phyloP scores from a whole-genome alignment of 1,284 basidiomycete species.

The Pseudozyma hubeiensis region DNA sequence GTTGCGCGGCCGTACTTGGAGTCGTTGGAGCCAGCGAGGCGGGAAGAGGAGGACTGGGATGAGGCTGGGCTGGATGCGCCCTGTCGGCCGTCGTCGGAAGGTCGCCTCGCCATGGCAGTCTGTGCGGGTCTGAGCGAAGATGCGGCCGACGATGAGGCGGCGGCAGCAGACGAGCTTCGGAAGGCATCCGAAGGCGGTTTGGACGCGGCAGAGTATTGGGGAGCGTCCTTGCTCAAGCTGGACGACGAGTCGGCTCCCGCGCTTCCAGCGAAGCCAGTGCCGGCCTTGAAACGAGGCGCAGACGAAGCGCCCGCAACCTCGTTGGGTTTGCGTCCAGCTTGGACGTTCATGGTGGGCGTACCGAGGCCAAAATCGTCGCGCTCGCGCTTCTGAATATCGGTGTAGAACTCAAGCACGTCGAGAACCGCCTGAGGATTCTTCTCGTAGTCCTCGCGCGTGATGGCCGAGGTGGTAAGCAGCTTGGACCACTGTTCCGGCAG shows the following conservation, averaged over 20 bases:
- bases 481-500: conserved; percentile 97
- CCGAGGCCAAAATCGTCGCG: conserved; percentile 76
- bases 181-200: conserved; percentile 47
- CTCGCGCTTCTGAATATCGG: conserved; percentile 93
- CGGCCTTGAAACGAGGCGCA: conserved; percentile 49
- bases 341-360: conserved; percentile 65
- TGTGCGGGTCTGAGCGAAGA: conserved; percentile 30
- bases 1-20: conserved; percentile 40
- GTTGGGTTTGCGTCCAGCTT: conserved; percentile 56
- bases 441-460: conserved; percentile 96
- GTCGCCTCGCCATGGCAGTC: conserved; percentile 26
- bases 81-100: conserved; percentile 44
- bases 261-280: conserved; percentile 54
- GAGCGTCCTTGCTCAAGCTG: conserved; percentile 36
- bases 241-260: conserved; percentile 32
- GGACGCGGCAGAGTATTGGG: conserved; percentile 24
- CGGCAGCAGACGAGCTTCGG: conserved; percentile 26
- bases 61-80: conserved; percentile 32
- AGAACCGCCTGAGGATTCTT: conserved; percentile 96
- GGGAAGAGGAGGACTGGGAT: conserved; percentile 36
- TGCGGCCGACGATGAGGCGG: conserved; percentile 7
- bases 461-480: conserved; percentile 92
- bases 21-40: conserved; percentile 41
- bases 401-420: conserved; percentile 98
- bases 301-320: conserved; percentile 36